Conservation (phyloP, 352 stramenopile species). For the Halophytophthora batemanensis region DNA sequence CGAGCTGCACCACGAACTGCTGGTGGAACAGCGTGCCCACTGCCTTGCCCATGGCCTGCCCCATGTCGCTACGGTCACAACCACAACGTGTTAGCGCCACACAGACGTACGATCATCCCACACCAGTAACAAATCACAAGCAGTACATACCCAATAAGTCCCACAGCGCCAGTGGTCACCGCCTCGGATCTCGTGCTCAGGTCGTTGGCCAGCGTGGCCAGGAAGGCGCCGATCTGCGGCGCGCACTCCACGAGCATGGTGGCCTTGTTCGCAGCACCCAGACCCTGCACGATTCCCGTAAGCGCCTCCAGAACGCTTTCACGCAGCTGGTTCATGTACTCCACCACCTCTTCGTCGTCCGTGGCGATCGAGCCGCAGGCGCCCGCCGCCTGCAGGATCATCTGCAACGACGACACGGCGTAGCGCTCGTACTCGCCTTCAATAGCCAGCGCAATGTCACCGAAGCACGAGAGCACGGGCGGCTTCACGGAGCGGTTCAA, state of each 20-base stretch:
- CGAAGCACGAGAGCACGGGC: conserved; percentile 95
- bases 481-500: conserved; percentile 96
- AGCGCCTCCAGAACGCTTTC: conserved; percentile 96
- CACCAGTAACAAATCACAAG: not conserved
- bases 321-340: conserved; percentile 96
- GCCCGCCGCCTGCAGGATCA: conserved; percentile 85
- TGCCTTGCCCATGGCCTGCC: conserved; percentile 66
- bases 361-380: conserved; percentile 83
- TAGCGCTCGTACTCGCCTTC: conserved; percentile 91
- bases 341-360: conserved; percentile 97
- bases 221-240: conserved; percentile 85
- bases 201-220: conserved; percentile 86
- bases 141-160: conserved; percentile 72
- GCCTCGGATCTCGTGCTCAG: conserved; percentile 77
- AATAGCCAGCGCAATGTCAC: conserved; percentile 96
- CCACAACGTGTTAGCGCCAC: conserved; percentile 8
- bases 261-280: conserved; percentile 89
- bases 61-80: conserved; percentile 60
- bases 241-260: conserved; percentile 81
- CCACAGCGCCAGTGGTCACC: conserved; percentile 91
- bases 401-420: conserved; percentile 72
- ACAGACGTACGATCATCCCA: not conserved
- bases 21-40: conserved; percentile 62
- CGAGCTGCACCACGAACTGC: conserved; percentile 68
- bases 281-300: conserved; percentile 95